Conservation (phyloP, 1,284 basidiomycete genomes). For the Microbotryomycetes sp. region DNA sequence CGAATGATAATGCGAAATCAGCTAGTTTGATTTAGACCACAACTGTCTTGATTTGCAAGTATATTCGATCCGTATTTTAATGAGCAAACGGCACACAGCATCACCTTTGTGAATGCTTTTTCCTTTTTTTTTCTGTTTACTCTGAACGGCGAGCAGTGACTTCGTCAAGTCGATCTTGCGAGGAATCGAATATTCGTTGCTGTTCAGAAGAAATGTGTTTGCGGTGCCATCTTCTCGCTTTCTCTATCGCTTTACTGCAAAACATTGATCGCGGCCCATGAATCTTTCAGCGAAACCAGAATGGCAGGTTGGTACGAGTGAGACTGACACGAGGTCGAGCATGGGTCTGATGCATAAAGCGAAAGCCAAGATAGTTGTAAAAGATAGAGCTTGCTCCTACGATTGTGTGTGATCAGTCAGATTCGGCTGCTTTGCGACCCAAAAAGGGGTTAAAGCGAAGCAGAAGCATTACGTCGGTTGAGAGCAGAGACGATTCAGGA, state of each 20-base stretch:
- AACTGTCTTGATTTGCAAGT: neutral
- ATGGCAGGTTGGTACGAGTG: neutral
- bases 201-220: too few relatives aligned
- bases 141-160: too few relatives aligned
- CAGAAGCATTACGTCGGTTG: neutral
- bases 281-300: too few relatives aligned
- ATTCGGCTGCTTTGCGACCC: neutral
- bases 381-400: constrained; percentile 12
- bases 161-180: too few relatives aligned
- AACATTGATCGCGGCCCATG: too few relatives aligned
- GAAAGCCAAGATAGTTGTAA: constrained; percentile 5
- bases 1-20: too few relatives aligned
- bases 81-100: too few relatives aligned
- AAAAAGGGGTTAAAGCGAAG: neutral
- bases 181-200: too few relatives aligned
- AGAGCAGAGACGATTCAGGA: constrained; percentile 8
- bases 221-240: neutral
- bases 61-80: too few relatives aligned
- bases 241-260: neutral
- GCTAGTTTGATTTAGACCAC: neutral
- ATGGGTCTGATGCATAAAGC: constrained; percentile 8
- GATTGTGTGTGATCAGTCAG: accelerated
- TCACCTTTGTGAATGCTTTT: too few relatives aligned
- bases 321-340: constrained; percentile 8
- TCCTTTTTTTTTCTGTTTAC: too few relatives aligned